These are phyloP conservation scores for Cupressus sempervirens DNA, from an alignment of 75 land plant species.

Conservation along the genomic window DNA sequence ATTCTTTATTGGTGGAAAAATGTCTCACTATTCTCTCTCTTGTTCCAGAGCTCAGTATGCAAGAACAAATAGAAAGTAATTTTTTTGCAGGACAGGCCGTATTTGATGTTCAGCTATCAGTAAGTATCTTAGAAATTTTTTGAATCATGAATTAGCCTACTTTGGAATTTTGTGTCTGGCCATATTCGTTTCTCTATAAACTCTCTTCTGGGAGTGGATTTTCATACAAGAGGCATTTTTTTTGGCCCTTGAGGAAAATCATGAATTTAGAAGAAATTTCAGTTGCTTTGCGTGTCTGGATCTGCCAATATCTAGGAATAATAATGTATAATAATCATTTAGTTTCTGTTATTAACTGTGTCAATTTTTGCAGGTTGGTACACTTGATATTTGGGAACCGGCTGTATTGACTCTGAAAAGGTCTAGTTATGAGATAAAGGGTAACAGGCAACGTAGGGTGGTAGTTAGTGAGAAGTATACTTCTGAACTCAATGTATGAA, in stretches of 20 bases:
- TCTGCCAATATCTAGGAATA: background rate
- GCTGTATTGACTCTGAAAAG: slow-evolving; percentile 21
- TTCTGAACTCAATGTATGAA: slow-evolving; percentile 11
- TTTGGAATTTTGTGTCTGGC: background rate
- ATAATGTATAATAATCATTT: background rate
- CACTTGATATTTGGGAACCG: slow-evolving; percentile 17
- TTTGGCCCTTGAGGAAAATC: background rate
- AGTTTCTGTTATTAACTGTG: background rate
- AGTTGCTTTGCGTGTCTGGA: background rate
- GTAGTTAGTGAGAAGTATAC: slow-evolving; percentile 22
- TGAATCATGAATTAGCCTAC: background rate
- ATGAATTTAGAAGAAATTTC: background rate
- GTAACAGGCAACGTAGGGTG: slow-evolving; percentile 21
- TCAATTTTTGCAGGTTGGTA: slow-evolving; percentile 14
- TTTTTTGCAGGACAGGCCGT: slow-evolving; percentile 27
- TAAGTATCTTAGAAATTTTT: slow-evolving; percentile 15
- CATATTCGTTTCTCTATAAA: background rate
- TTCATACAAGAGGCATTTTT: background rate
- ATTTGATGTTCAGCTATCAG: slow-evolving; percentile 35
- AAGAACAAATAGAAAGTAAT: slow-evolving; percentile 35
- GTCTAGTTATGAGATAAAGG: slow-evolving; percentile 20
- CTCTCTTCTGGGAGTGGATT: background rate
- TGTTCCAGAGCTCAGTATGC: slow-evolving; percentile 25
- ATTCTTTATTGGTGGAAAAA: background rate
- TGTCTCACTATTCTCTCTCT: background rate